Conservation (phyloP, 768 basidiomycete genomes). For the Kwoniella dejecticola region DNA sequence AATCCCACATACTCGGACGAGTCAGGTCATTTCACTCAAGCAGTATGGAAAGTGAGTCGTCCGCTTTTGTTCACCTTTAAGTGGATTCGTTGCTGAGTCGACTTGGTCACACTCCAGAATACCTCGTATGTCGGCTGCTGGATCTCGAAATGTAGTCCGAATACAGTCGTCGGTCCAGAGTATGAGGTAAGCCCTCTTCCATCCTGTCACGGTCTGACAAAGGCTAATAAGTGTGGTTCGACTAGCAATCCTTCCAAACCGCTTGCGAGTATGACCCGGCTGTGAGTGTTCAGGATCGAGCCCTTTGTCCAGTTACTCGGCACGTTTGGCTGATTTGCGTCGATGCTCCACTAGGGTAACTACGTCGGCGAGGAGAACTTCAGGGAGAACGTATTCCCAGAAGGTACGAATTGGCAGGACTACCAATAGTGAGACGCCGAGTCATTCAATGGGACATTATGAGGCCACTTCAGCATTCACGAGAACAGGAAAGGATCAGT, state of each 20-base stretch:
- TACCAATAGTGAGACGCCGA: no score
- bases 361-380: constrained; percentile 8
- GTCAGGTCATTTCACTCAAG: constrained; percentile 28
- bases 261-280: constrained; percentile 29
- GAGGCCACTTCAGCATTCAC: no score
- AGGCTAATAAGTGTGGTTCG: neutral
- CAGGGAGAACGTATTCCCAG: constrained; percentile 2
- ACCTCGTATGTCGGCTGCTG: constrained; percentile 20
- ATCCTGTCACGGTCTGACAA: no score
- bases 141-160: constrained; percentile 11
- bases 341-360: constrained; percentile 1
- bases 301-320: no score
- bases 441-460: no score
- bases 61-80: neutral
- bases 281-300: constrained; percentile 12
- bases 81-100: no score
- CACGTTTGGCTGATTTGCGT: neutral
- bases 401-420: neutral
- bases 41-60: constrained; percentile 26
- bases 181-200: constrained; percentile 19
- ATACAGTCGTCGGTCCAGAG: neutral
- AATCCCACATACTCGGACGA: constrained; percentile 14
- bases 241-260: constrained; percentile 17
- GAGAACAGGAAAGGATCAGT: no score
- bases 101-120: neutral